Evolutionary conservation across 371 early-diverging fungal species (phyloP).

Genomic region (Rhizomucor pusillus): DNA sequence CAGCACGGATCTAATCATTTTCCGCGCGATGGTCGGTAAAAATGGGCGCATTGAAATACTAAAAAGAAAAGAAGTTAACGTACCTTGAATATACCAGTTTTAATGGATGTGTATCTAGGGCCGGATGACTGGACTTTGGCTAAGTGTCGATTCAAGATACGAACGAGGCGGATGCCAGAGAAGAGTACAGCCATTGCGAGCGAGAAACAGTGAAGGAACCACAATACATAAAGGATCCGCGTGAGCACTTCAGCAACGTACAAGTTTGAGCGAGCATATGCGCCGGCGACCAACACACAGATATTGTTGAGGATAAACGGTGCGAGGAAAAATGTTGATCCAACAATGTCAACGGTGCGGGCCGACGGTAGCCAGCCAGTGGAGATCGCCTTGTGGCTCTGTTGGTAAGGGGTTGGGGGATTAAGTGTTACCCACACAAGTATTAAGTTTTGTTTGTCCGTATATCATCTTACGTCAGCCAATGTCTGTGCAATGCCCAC

Average conservation of each 20-base stretch:
- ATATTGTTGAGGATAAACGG: conserved; percentile 30
- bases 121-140: conserved; percentile 22
- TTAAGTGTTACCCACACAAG: background rate
- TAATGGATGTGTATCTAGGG: conserved; percentile 14
- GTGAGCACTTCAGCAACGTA: conserved; percentile 21
- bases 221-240: conserved; percentile 25
- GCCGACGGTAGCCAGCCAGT: conserved; percentile 32
- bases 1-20: conserved; percentile 22
- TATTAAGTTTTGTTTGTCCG: background rate
- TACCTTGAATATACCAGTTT: conserved; percentile 35
- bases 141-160: conserved; percentile 22
- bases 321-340: conserved; percentile 21
- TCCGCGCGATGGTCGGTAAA: no score
- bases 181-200: conserved; percentile 18
- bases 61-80: no score
- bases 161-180: conserved; percentile 22
- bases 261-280: conserved; percentile 12
- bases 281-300: conserved; percentile 23
- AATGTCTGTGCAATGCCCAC: conserved; percentile 34
- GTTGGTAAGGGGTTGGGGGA: background rate
- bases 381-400: conserved; percentile 33
- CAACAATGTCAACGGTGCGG: conserved; percentile 25
- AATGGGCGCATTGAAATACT: no score
- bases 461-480: conserved; percentile 14
- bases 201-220: conserved; percentile 26